phyloP scores from a whole-genome alignment of 1,284 basidiomycete genomes.

The Nidula niveotomentosa region DNA sequence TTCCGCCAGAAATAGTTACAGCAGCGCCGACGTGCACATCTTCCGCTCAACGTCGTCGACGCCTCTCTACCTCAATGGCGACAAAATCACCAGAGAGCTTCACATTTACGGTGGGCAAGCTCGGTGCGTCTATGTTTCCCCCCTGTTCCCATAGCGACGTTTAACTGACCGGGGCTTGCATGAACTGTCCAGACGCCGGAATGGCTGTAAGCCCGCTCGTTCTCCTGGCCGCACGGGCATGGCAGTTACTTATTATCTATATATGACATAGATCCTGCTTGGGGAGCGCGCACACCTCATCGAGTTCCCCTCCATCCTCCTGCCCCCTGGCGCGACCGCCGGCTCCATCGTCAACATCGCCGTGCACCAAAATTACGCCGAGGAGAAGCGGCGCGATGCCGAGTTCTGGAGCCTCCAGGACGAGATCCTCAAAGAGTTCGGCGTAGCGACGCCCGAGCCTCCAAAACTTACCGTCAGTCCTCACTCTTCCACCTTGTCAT shows the following conservation, averaged over 20 bases:
- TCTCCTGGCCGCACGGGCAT: neutral
- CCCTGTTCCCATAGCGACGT: constrained; percentile 1
- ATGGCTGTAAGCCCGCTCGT: constrained; percentile 65
- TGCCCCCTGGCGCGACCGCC: constrained; percentile 86
- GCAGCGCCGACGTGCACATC: too few relatives aligned
- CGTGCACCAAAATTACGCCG: constrained; percentile 79
- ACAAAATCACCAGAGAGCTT: constrained; percentile 36
- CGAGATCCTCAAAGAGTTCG: constrained; percentile 77
- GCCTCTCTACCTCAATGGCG: too few relatives aligned
- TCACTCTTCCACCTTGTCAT: neutral
- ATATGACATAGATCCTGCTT: constrained; percentile 70
- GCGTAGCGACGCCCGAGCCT: constrained; percentile 63
- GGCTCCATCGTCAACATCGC: constrained; percentile 98
- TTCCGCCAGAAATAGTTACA: too few relatives aligned
- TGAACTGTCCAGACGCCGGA: constrained; percentile 58
- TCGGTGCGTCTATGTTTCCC: constrained; percentile 30
- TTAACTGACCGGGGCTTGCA: too few relatives aligned
- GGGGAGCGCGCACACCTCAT: constrained; percentile 93
- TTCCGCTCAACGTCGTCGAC: too few relatives aligned
- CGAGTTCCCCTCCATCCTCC: constrained; percentile 91
- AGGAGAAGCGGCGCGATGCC: constrained; percentile 78
- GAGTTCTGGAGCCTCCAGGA: constrained; percentile 85
- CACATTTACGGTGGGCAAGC: constrained; percentile 51
- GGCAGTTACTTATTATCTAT: neutral
- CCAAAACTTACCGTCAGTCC: constrained; percentile 68